phyloP scores from a whole-genome alignment of 305 asterid genomes.

The Fraxinus platypoda region DNA sequence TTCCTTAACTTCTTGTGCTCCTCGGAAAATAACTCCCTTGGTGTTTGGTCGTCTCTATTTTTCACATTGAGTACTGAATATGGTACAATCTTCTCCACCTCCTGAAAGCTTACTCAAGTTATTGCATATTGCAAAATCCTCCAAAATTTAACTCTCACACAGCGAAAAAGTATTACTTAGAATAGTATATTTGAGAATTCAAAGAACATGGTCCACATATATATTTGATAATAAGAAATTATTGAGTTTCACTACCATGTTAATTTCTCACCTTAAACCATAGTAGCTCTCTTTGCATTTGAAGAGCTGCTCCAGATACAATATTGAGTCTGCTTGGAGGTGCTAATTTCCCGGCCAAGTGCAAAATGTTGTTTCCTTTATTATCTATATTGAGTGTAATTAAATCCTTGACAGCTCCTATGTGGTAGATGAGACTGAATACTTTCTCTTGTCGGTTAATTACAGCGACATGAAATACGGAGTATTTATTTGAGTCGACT shows the following conservation, averaged over 20 bases:
- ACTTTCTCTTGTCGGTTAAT: conserved; percentile 38
- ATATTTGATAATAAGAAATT: too few species aligned
- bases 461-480: conserved; percentile 38
- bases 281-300: conserved; percentile 35
- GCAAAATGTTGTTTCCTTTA: conserved; percentile 30
- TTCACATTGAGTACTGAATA: neutral
- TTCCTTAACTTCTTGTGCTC: conserved; percentile 19
- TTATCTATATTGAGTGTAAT: conserved; percentile 18
- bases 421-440: conserved; percentile 36
- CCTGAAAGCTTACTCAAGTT: neutral
- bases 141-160: too few species aligned
- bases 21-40: conserved; percentile 17
- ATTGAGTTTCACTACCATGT: neutral
- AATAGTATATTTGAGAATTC: too few species aligned
- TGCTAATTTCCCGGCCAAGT: conserved; percentile 35
- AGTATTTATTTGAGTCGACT: conserved; percentile 17
- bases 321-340: neutral
- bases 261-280: conserved; percentile 34
- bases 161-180: too few species aligned
- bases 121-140: neutral
- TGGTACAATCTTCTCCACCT: conserved; percentile 28
- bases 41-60: conserved; percentile 15
- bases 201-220: too few species aligned
- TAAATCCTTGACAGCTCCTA: conserved; percentile 34
- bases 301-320: conserved; percentile 38